Base-by-base conservation (phyloP, 2,329 filamentous ascomycete genomes). In the Ophiosphaerella herpotricha region DNA sequence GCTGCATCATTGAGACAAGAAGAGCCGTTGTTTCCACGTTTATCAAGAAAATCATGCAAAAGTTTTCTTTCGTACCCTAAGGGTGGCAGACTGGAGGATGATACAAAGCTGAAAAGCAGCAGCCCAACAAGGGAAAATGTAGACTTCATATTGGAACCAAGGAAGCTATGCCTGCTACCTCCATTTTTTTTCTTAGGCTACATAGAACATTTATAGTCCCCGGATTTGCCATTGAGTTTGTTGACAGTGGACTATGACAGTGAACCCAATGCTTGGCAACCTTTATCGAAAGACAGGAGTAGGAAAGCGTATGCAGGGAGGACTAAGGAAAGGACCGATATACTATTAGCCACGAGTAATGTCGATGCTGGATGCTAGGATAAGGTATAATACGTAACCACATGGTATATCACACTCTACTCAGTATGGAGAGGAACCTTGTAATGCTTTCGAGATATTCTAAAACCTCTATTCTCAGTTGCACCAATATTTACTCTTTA, bases 21-120 rank as follows among this genome's bases (percentile, higher is more conserved):
- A 7, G 52, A 31, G 23, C 8, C 16, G 41, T 62, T 66, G 26
- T 46, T 39, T 8, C 31, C 41, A 12, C 58, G 53, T 39, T 60
- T 64, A 26, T 52, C 54, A 14, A 66, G 58, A 16, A 42, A 43
- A 33, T 61, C 57, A 26, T 50, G 54, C 5, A 64, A 42, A 16
- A 66, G 40, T 43, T 55, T 60, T 50, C 57, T 26, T 24, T 63
- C 60, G 23, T 66, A 61, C 13, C 60, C 61, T 8, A 66, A 54
- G 13, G 55, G 60, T 31, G 57, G 55, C 4, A 62, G 32, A 13
- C 50, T 48, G n/a, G 60, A 54, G 43, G 45, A 49, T 14, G 23
- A 46, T 33, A 24, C 26, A 16, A 34, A 26, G 32, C 16, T 34
- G 24, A 18, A 16, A 23, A 21, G 33, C 32, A 14, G 11, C 6